Evolutionary conservation across 352 stramenopile species (phyloP).

Genomic region (Phytophthora lateralis): DNA sequence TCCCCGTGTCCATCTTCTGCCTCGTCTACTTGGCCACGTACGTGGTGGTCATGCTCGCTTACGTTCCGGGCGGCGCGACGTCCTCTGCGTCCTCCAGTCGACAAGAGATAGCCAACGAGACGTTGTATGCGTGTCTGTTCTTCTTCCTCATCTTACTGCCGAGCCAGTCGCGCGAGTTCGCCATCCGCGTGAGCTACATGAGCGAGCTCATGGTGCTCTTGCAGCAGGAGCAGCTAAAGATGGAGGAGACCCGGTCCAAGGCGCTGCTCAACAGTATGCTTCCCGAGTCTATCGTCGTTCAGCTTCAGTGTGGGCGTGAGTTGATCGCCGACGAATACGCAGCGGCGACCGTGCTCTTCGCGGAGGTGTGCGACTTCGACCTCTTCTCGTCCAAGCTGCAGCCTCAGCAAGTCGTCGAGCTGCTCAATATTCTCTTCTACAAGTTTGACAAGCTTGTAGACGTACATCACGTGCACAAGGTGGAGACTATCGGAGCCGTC

Average conservation of each 20-base stretch:
- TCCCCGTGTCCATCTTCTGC: constrained; percentile 76
- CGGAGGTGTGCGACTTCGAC: constrained; percentile 87
- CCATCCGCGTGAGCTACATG: constrained; percentile 86
- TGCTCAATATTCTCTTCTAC: constrained; percentile 90
- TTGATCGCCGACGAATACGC: constrained; percentile 87
- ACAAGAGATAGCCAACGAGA: constrained; percentile 69
- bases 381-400: constrained; percentile 81
- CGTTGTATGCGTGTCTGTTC: constrained; percentile 81
- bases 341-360: constrained; percentile 77
- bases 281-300: constrained; percentile 72
- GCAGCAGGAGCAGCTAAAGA: constrained; percentile 81
- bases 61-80: constrained; percentile 46
- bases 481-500: constrained; percentile 90
- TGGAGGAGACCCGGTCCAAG: constrained; percentile 82
- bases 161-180: constrained; percentile 80
- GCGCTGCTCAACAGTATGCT: constrained; percentile 86
- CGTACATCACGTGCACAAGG: constrained; percentile 89
- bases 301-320: constrained; percentile 77
- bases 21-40: constrained; percentile 70
- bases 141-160: constrained; percentile 82
- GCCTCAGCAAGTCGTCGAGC: constrained; percentile 84
- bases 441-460: constrained; percentile 90
- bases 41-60: constrained; percentile 72
- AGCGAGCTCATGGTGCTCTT: constrained; percentile 84
- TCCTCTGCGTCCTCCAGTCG: constrained; percentile 26